Evolutionary conservation across 495 filamentous ascomycete genomes (phyloP), one percentile per base, ranked within the genome.

Genomic region (Oidiodendron maius): DNA sequence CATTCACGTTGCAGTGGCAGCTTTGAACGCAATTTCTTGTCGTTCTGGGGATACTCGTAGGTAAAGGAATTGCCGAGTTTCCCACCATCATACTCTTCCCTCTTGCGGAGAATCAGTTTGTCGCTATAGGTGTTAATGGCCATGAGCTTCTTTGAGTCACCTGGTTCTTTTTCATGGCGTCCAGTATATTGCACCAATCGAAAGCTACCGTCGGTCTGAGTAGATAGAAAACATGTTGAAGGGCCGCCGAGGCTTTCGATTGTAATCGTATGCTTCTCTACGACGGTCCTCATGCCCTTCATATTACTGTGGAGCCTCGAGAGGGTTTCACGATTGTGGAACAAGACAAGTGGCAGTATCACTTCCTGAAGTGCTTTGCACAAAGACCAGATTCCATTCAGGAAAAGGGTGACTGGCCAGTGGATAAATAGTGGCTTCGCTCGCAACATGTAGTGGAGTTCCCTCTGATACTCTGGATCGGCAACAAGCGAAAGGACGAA

Each of bases 401-500:
- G 11, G 21, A 44, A 11, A 18, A 51, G 25, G 16, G 5, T 22
- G 15, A 37, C 17, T 17, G n/a, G 20, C 32, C 8, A 65, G 12
- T 68, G 70, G 11, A 75, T 37, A 24, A 69, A 16, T 8, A 52
- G 34, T 4, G 64, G 65, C 20, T 62, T 61, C 3, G 39, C 25
- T 28, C 57, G 51, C n/a, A 72, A 60, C 34, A 74, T 66, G 57
- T 72, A 74, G 11, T 77, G 62, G 41, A 80, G 65, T 42, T 82
- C 78, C 40, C 77, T 61, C 50, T 82, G 78, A 54, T 76, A 80
- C 48, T 82, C 78, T 6, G 72, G 69, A 56, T 82, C 78, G 8
- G 77, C 78, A 21, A 78, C 62, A 15, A 74, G 44, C 18, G 78
- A 70, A 42, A 79, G 65, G 6, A 76, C 62, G 18, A 74, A 55